phyloP scores from a whole-genome alignment of 73 alveolate species.

The Tetrahymena thermophila region DNA sequence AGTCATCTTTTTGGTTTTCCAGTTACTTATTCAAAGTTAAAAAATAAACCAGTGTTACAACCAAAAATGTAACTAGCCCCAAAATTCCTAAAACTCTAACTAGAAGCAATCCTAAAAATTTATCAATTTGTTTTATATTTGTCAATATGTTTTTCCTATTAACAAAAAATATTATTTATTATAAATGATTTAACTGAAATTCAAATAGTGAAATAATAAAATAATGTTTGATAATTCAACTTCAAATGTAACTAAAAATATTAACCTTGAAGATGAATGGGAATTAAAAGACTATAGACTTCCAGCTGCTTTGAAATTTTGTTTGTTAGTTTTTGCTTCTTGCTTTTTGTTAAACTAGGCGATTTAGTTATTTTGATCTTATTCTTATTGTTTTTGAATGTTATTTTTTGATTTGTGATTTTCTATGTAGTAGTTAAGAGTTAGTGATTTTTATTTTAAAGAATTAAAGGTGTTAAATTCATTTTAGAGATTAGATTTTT shows the following conservation, averaged over 20 bases:
- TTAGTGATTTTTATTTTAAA: background rate
- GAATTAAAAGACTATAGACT: background rate
- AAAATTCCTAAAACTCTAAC: background rate
- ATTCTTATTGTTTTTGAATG: background rate
- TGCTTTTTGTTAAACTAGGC: too few species aligned
- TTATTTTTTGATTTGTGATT: background rate
- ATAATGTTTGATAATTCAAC: too few species aligned
- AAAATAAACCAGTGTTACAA: background rate
- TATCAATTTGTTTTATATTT: background rate
- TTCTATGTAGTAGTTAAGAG: background rate
- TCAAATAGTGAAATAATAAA: too few species aligned
- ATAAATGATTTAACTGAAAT: too few species aligned
- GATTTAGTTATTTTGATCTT: background rate
- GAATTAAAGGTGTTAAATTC: background rate
- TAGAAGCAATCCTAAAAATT: background rate
- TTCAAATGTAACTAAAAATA: too few species aligned
- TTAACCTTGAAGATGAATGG: background rate
- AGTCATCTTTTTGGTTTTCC: background rate
- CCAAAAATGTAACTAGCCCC: background rate
- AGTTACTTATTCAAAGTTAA: background rate
- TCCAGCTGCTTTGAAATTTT: background rate
- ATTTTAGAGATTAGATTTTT: background rate
- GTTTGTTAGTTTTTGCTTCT: background rate
- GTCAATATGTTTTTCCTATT: background rate
- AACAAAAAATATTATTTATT: too few species aligned